A percentile compares a stretch with the other conserved stretches of the same genome.
Evolutionary conservation across 1,284 basidiomycete species (phyloP).

Genomic region (Neonothopanus nambi): DNA sequence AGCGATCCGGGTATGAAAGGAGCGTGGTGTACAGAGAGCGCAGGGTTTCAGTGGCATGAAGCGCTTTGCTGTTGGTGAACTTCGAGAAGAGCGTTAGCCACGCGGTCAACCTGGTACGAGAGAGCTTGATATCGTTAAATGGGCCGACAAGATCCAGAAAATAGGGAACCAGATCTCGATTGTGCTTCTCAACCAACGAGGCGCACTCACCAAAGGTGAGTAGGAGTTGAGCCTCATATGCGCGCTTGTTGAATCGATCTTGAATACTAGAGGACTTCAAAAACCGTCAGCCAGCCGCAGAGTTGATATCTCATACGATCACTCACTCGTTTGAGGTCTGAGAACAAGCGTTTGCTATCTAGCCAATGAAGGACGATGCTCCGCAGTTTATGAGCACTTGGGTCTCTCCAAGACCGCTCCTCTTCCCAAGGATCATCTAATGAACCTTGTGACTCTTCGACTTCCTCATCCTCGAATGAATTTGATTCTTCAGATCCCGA

Average conservation of each 20-base stretch:
- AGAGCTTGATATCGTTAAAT: conserved; percentile 39
- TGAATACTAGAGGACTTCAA: conserved; percentile 51
- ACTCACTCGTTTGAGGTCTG: conserved; percentile 32
- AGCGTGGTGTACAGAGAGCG: conserved; percentile 70
- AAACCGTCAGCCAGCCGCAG: background rate
- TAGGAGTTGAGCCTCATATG: conserved; percentile 84
- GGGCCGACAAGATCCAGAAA: conserved; percentile 65
- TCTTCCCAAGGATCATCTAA: conserved; percentile 57
- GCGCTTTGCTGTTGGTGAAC: conserved; percentile 88
- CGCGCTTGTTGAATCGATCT: conserved; percentile 73
- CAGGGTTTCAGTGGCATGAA: conserved; percentile 72
- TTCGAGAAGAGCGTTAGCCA: conserved; percentile 91
- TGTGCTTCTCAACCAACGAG: conserved; percentile 80
- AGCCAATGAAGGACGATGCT: conserved; percentile 46
- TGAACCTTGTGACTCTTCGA: conserved; percentile 16
- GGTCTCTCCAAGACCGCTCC: conserved; percentile 74
- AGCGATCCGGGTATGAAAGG: conserved; percentile 85
- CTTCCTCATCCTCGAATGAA: conserved; percentile 21
- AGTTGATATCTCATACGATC: background rate
- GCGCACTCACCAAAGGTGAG: conserved; percentile 65
- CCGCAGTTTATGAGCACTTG: conserved; percentile 64
- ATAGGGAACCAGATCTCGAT: conserved; percentile 76
- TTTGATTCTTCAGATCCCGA: background rate
- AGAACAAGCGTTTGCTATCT: conserved; percentile 30
- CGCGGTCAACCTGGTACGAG: conserved; percentile 59